Conservation (phyloP, 805 yeast species). For the Cyberlindnera mrakii region DNA sequence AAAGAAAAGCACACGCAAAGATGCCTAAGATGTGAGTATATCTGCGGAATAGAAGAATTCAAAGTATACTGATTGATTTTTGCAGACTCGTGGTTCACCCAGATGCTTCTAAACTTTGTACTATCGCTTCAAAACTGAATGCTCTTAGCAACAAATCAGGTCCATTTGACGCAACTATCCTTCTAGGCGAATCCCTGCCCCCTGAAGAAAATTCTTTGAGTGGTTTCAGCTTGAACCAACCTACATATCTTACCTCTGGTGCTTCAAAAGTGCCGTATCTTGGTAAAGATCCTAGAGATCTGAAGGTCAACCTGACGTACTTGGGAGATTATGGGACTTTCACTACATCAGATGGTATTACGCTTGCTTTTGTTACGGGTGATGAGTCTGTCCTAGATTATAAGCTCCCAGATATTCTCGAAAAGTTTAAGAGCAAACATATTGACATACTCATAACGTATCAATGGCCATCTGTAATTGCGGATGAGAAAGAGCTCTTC, state of each 20-base stretch:
- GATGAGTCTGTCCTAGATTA: slow-evolving; percentile 10
- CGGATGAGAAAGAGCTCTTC: slow-evolving; percentile 38
- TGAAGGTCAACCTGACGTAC: slow-evolving; percentile 5
- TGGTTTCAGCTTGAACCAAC: slow-evolving; percentile 6
- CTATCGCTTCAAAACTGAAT: slow-evolving; percentile 40
- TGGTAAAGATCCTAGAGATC: slow-evolving; percentile 1
- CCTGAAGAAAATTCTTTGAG: background rate
- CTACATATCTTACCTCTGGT: slow-evolving; percentile 20
- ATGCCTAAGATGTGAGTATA: slow-evolving; percentile 16
- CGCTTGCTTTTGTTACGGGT: slow-evolving; percentile 40
- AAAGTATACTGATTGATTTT: slow-evolving; percentile 1
- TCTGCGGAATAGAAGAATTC: background rate
- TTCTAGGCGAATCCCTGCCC: slow-evolving; percentile 41
- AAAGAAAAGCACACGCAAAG: background rate
- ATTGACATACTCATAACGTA: slow-evolving; percentile 53
- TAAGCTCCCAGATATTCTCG: slow-evolving; percentile 22
- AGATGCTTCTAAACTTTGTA: slow-evolving; percentile 16
- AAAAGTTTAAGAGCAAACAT: slow-evolving; percentile 18
- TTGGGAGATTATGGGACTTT: slow-evolving; percentile 29
- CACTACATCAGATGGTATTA: slow-evolving; percentile 39
- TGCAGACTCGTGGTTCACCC: slow-evolving; percentile 18
- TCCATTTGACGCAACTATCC: slow-evolving; percentile 52
- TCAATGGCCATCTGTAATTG: slow-evolving; percentile 54
- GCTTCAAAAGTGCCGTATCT: slow-evolving; percentile 9
- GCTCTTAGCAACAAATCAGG: slow-evolving; percentile 52